phyloP scores from a whole-genome alignment of 1,284 basidiomycete genomes.

The Boletellus deceptivus region DNA sequence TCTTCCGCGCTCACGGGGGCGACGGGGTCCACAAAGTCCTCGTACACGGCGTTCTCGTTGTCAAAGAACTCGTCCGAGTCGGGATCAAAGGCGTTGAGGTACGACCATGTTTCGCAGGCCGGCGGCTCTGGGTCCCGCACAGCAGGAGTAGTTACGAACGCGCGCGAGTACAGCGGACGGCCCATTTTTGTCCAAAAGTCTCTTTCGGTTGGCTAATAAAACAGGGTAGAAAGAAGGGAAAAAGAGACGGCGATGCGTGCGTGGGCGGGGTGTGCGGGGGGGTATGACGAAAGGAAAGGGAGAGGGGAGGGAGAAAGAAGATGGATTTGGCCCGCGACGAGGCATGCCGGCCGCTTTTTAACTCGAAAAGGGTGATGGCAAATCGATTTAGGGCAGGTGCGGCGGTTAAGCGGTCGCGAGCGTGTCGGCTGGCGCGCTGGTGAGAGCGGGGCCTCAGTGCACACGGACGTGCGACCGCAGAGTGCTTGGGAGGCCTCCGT shows the following conservation, averaged over 20 bases:
- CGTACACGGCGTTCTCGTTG: conserved; percentile 57
- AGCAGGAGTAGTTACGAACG: conserved; percentile 39
- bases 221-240: conserved; percentile 17
- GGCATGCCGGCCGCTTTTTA: conserved; percentile 13
- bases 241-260: neutral
- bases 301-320: neutral
- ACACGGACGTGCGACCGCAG: too few species aligned
- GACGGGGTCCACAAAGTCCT: conserved; percentile 56
- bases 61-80: conserved; percentile 75
- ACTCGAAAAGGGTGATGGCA: conserved; percentile 9
- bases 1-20: conserved; percentile 6
- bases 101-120: conserved; percentile 59
- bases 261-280: neutral
- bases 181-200: conserved; percentile 46
- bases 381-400: conserved; percentile 33
- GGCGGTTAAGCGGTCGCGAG: conserved; percentile 24
- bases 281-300: conserved; percentile 9
- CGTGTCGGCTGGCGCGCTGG: too few species aligned
- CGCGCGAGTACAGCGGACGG: conserved; percentile 61
- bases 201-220: conserved; percentile 25
- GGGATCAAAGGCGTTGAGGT: conserved; percentile 71
- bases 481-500: too few species aligned
- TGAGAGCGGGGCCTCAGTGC: too few species aligned
- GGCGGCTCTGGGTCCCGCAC: conserved; percentile 49
- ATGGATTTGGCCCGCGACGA: neutral